Evolutionary conservation across 2,329 filamentous ascomycete genomes (phyloP), one percentile per base, ranked within the genome.

Genomic region (Colletotrichum graminicola): DNA sequence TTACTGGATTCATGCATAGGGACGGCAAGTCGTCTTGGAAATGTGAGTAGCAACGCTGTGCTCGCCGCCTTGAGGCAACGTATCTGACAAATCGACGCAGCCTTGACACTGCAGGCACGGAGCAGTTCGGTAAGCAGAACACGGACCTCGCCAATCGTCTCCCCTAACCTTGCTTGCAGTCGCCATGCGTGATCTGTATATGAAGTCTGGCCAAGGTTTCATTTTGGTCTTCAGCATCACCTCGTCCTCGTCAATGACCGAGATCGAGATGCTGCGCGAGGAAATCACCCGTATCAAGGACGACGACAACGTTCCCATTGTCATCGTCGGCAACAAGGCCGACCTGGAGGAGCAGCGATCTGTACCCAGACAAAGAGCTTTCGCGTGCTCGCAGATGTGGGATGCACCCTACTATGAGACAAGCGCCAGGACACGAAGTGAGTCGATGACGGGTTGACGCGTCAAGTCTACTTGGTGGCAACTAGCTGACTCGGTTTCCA

Each of bases 211-310:
- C 66, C 94, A 97, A 82, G 94, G 94, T 0, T 97, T 97, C 80
- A 88, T 97, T 66, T 88, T 97, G 47, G 94, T 97, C 69, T 97
- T 97, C 83, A 95, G 93, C 82, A 97, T 97, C 78, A 95, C 94
- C 23, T 96, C 93, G 73, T 86, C 88, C 73, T 93, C 93, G 43
- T 97, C 94, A n/a, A 86, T 97, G 51, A 89, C 91, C 76, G 94
- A 97, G 81, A 88, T 97, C 39, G 88, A 90, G 75, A 92, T 93
- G 76, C 87, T 97, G 52, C 92, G 94, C 62, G 94, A 97, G 78
- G 94, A 97, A 81, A 97, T 97, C 74, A 92, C 94, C 72, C 93
- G 94, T 72, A 95, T 97, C 82, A 97, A 97, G 83, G 93, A 95
- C 80, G 93, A 95, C 81, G 92, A 94, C 66, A 92, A 91, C 73